Percentiles rank a stretch among this genome's conserved stretches.
Evolutionary conservation across 1,284 basidiomycete species (phyloP).

Genomic region (Exsudoporus floridanus): DNA sequence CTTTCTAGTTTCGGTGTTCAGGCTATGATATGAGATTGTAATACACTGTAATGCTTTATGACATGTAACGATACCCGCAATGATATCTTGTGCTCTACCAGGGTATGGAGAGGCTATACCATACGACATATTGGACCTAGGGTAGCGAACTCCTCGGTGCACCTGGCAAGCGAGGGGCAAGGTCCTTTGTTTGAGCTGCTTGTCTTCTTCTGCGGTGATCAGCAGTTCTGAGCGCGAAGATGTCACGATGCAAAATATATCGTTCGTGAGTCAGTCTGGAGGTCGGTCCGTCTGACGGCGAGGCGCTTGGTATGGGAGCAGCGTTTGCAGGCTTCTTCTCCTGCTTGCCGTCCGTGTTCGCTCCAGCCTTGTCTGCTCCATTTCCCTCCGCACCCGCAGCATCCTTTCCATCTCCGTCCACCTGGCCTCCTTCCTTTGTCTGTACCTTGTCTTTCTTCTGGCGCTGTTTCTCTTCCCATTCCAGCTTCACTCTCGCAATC

Average conservation of each 20-base stretch:
- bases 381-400: conserved; percentile 25
- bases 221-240: conserved; percentile 58
- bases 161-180: conserved; percentile 56
- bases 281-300: conserved; percentile 30
- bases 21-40: conserved; percentile 56
- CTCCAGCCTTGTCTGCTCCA: conserved; percentile 23
- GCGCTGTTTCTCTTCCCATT: conserved; percentile 75
- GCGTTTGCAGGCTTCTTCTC: conserved; percentile 28
- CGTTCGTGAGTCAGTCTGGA: conserved; percentile 47
- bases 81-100: not conserved
- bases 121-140: conserved; percentile 8
- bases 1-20: conserved; percentile 77
- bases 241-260: conserved; percentile 58
- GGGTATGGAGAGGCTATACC: not conserved
- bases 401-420: conserved; percentile 32
- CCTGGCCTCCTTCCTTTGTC: conserved; percentile 38
- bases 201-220: conserved; percentile 60
- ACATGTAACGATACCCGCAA: not conserved
- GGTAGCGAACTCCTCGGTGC: conserved; percentile 39
- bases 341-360: conserved; percentile 25
- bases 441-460: conserved; percentile 56
- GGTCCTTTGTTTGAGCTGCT: conserved; percentile 51
- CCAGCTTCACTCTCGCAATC: conserved; percentile 69
- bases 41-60: not conserved
- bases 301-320: conserved; percentile 20